Conservation (phyloP, 345 rosid species). For the Draba incana region DNA sequence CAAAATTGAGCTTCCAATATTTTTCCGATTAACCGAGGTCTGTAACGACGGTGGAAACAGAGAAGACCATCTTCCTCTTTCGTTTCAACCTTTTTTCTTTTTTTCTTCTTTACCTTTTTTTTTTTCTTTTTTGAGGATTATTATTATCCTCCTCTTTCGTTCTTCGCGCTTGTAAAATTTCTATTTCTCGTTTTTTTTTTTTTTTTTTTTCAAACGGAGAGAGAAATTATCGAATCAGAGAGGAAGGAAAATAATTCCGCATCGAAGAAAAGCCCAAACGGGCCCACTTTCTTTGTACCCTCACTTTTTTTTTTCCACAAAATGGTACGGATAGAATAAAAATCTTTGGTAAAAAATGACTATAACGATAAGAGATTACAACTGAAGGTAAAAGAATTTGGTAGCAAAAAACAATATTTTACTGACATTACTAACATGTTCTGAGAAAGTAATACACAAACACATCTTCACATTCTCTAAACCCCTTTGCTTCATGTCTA, state of each 20-base stretch:
- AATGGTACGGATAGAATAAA: not conserved
- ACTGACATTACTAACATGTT: constrained; percentile 6
- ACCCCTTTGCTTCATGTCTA: constrained; percentile 30
- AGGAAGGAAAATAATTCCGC: too few species aligned
- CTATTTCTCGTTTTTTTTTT: not conserved
- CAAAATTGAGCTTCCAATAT: not conserved
- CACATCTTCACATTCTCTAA: not conserved
- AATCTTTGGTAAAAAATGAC: not conserved
- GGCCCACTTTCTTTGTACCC: constrained; percentile 6
- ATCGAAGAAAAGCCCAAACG: not conserved
- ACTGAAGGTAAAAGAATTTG: too few species aligned
- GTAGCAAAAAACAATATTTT: too few species aligned
- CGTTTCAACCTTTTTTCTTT: constrained; percentile 5
- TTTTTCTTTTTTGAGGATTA: not conserved
- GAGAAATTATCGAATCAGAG: too few species aligned
- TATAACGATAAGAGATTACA: too few species aligned
- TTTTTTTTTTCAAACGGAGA: too few species aligned
- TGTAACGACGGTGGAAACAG: constrained; percentile 25
- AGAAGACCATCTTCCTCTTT: constrained; percentile 25
- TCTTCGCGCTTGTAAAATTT: constrained; percentile 18
- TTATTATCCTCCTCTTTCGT: not conserved
- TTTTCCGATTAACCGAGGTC: constrained; percentile 24
- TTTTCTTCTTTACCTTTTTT: not conserved
- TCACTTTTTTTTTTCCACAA: not conserved
- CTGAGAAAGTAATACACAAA: constrained; percentile 5